These are phyloP conservation scores for Pichia insulana DNA, from an alignment of 805 yeast species.

Conservation along the genomic window DNA sequence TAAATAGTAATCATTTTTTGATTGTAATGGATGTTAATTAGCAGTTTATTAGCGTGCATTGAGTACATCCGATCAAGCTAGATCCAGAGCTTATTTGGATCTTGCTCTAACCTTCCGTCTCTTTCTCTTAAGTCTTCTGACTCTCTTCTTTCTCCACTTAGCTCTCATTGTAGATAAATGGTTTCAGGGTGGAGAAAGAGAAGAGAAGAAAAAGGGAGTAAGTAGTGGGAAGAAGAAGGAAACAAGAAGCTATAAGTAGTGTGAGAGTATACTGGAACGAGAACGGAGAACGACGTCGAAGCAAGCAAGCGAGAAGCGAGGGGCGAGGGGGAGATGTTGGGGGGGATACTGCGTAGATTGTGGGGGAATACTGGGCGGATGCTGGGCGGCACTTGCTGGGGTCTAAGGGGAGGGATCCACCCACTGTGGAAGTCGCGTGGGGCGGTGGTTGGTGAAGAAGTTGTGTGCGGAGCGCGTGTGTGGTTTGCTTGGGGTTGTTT, in stretches of 20 bases:
- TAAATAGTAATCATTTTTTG: not conserved
- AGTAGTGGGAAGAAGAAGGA: not conserved
- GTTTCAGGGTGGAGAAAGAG: constrained; percentile 1
- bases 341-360: no score
- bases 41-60: not conserved
- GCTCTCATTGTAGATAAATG: constrained; percentile 58
- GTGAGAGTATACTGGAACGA: no score
- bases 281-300: no score
- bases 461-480: not conserved
- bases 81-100: constrained; percentile 64
- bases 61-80: constrained; percentile 1
- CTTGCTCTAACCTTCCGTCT: constrained; percentile 99
- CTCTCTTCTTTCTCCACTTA: constrained; percentile 99
- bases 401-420: no score
- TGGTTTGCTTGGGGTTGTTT: not conserved
- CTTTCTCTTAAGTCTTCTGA: constrained; percentile 99
- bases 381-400: no score
- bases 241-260: not conserved
- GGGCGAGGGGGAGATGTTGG: not conserved
- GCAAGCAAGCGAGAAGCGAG: not conserved
- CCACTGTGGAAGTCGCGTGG: no score
- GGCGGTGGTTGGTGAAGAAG: no score
- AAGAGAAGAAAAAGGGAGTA: not conserved
- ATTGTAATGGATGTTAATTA: no score
- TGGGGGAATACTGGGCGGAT: no score